These are phyloP conservation scores for Pythium scleroteichum DNA, from an alignment of 352 stramenopile species.

Conservation along the genomic window DNA sequence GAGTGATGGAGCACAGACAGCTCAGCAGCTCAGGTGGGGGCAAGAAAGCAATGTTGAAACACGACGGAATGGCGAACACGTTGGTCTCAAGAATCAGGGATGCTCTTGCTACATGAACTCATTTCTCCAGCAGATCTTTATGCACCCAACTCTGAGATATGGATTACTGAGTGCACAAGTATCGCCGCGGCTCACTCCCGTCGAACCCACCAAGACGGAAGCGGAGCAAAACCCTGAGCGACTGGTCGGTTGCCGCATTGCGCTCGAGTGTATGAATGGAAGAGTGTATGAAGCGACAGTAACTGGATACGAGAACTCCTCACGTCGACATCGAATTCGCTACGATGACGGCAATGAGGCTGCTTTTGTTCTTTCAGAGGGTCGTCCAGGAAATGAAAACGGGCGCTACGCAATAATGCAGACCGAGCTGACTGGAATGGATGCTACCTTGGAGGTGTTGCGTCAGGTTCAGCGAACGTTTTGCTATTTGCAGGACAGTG, in stretches of 20 bases:
- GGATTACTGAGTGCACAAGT: slow-evolving; percentile 79
- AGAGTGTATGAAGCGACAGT: slow-evolving; percentile 94
- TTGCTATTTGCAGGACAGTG: slow-evolving; percentile 83
- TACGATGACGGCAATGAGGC: slow-evolving; percentile 90
- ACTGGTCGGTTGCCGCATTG: slow-evolving; percentile 80
- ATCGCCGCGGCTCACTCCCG: slow-evolving; percentile 42
- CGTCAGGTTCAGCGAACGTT: slow-evolving; percentile 90
- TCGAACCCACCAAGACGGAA: slow-evolving; percentile 87
- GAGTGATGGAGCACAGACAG: slow-evolving; percentile 33
- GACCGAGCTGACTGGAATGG: slow-evolving; percentile 68
- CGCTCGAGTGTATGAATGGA: slow-evolving; percentile 93
- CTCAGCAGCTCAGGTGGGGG: slow-evolving; percentile 71
- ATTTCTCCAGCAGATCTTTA: slow-evolving; percentile 98
- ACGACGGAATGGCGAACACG: slow-evolving; percentile 77
- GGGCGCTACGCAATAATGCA: slow-evolving; percentile 91
- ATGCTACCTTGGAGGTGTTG: slow-evolving; percentile 87
- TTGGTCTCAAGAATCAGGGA: slow-evolving; percentile 98
- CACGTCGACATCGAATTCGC: slow-evolving; percentile 72
- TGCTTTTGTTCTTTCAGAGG: slow-evolving; percentile 90
- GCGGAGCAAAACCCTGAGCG: slow-evolving; percentile 80
- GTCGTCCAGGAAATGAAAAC: slow-evolving; percentile 95
- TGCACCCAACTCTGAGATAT: slow-evolving; percentile 79
- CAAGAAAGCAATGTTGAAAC: slow-evolving; percentile 86
- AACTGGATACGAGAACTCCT: slow-evolving; percentile 82
- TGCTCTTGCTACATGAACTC: slow-evolving; percentile 99